phyloP scores from a whole-genome alignment of 257 asterid species.

The Lycium ferocissimum region DNA sequence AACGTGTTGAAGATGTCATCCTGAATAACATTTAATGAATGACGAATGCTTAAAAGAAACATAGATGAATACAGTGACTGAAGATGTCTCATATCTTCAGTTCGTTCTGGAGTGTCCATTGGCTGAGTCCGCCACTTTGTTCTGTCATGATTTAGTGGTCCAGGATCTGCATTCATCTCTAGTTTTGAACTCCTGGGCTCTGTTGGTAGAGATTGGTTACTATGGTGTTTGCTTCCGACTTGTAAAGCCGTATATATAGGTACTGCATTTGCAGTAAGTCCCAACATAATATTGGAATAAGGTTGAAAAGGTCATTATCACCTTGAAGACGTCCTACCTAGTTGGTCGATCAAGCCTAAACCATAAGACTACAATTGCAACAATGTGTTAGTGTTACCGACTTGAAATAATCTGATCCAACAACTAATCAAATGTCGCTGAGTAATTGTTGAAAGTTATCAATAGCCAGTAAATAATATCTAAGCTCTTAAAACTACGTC shows the following conservation, averaged over 20 bases:
- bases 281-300: neutral
- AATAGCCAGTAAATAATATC: neutral
- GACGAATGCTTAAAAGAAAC: conserved; percentile 13
- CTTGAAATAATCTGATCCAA: neutral
- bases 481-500: neutral
- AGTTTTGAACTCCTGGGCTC: neutral
- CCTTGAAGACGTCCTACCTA: neutral
- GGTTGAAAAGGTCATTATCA: neutral
- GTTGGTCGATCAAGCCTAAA: neutral
- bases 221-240: neutral
- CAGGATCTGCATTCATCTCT: neutral
- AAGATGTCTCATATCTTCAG: neutral
- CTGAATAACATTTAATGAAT: neutral
- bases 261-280: neutral
- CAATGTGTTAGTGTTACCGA: neutral
- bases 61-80: neutral
- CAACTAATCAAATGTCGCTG: neutral
- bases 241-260: neutral
- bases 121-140: neutral
- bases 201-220: neutral
- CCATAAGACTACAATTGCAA: neutral
- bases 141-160: neutral
- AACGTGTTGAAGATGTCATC: neutral
- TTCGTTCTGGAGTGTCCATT: neutral
- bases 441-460: neutral